phyloP scores from a whole-genome alignment of 1,284 basidiomycete genomes.

The Amylostereum areolatum region DNA sequence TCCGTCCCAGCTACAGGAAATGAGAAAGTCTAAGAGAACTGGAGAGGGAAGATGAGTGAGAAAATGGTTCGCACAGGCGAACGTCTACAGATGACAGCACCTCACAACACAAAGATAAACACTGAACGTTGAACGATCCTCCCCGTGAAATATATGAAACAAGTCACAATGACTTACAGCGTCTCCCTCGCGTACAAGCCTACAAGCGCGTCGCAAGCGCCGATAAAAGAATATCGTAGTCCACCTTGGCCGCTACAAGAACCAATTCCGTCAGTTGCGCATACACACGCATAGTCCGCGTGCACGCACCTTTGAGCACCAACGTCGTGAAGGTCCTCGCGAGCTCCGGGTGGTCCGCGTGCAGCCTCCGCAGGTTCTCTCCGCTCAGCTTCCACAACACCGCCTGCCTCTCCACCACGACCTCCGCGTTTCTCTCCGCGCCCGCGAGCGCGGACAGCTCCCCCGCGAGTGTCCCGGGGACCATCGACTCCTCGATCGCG shows the following conservation, averaged over 20 bases:
- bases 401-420: slow-evolving; percentile 71
- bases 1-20: no score
- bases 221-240: slow-evolving; percentile 70
- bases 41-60: no score
- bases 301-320: slow-evolving; percentile 69
- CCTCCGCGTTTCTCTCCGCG: slow-evolving; percentile 78
- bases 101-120: no score
- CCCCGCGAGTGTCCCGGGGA: slow-evolving; percentile 85
- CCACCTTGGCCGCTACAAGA: slow-evolving; percentile 64
- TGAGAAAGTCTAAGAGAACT: no score
- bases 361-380: slow-evolving; percentile 51
- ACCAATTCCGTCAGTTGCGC: not conserved
- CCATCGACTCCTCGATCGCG: slow-evolving; percentile 82
- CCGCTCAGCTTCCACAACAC: slow-evolving; percentile 76
- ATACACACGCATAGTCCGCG: not conserved
- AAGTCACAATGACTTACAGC: no score
- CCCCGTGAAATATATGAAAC: no score
- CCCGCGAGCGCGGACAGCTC: slow-evolving; percentile 81
- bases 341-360: slow-evolving; percentile 59
- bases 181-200: no score
- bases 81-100: no score
- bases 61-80: no score
- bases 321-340: slow-evolving; percentile 66
- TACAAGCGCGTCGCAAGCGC: slow-evolving; percentile 49
- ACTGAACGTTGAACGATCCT: no score